Evolutionary conservation across 345 rosid species (phyloP).

Genomic region (Hevea brasiliensis): DNA sequence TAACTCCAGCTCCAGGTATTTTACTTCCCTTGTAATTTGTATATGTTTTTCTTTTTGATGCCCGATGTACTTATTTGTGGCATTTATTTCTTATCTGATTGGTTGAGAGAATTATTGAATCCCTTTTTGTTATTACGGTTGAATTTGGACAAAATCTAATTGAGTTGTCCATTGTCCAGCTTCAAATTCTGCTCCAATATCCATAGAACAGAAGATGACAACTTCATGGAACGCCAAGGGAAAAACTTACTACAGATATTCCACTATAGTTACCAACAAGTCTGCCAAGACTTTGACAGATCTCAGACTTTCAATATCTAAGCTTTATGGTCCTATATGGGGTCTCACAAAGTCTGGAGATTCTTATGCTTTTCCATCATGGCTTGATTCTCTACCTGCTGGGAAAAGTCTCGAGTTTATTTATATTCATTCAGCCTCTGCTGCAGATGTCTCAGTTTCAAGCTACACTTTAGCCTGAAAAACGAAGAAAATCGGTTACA

Average conservation of each 20-base stretch:
- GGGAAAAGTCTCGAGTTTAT: constrained; percentile 86
- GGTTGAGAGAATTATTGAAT: neutral
- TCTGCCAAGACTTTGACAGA: constrained; percentile 59
- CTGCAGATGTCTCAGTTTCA: constrained; percentile 67
- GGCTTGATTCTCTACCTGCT: constrained; percentile 63
- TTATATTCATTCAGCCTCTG: constrained; percentile 77
- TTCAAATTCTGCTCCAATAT: constrained; percentile 54
- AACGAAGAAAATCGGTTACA: constrained; percentile 18
- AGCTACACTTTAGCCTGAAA: constrained; percentile 70
- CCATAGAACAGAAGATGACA: constrained; percentile 72
- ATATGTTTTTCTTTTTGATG: no score
- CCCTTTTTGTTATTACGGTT: neutral
- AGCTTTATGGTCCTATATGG: constrained; percentile 94
- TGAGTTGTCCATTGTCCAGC: constrained; percentile 31
- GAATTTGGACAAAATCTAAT: constrained; percentile 9
- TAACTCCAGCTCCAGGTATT: constrained; percentile 68
- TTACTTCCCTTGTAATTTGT: neutral
- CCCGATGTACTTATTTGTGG: no score
- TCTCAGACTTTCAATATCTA: constrained; percentile 66
- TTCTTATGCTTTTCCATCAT: constrained; percentile 67
- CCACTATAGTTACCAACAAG: constrained; percentile 71
- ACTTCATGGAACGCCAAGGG: constrained; percentile 70
- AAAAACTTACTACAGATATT: constrained; percentile 78
- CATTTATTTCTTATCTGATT: neutral
- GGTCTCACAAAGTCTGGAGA: constrained; percentile 60